These are phyloP conservation scores for Decorospora gaudefroyi DNA, from an alignment of 2,329 filamentous ascomycete genomes.

Conservation along the genomic window DNA sequence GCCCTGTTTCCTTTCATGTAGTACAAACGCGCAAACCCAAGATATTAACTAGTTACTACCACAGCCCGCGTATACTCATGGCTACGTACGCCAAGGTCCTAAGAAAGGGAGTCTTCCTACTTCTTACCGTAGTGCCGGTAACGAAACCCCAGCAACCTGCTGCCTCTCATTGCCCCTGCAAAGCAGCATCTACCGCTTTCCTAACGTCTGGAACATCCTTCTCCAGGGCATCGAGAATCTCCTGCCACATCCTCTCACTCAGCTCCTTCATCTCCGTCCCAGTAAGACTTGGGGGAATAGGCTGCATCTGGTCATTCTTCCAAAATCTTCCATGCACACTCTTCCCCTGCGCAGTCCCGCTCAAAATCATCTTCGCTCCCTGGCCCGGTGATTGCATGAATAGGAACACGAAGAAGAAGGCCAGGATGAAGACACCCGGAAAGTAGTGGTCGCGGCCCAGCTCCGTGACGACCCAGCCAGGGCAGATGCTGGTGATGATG, in stretches of 20 bases:
- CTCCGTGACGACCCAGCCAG: conserved; percentile 38
- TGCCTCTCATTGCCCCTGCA: conserved; percentile 1
- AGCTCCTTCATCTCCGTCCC: conserved; percentile 42
- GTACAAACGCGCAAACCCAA: too few species aligned
- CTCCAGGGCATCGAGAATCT: conserved; percentile 40
- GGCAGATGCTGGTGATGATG: conserved; percentile 46
- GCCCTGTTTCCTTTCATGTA: too few species aligned
- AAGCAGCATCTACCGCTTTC: conserved; percentile 14
- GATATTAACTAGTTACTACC: too few species aligned
- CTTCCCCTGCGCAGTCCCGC: conserved; percentile 43
- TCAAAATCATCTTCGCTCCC: conserved; percentile 41
- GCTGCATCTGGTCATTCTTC: conserved; percentile 42
- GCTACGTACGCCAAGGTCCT: too few species aligned
- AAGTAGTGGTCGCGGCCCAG: conserved; percentile 41
- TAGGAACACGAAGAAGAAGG: conserved; percentile 26
- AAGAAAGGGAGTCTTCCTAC: too few species aligned
- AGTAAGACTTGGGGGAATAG: conserved; percentile 34
- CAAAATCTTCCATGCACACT: conserved; percentile 44
- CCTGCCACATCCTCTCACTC: conserved; percentile 38
- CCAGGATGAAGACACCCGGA: conserved; percentile 32
- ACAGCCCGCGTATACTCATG: too few species aligned
- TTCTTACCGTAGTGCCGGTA: too few species aligned
- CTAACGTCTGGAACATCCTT: conserved; percentile 34
- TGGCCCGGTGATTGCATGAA: conserved; percentile 34
- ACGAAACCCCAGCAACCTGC: too few species aligned